Percentiles rank a stretch among this genome's conserved stretches.
Evolutionary conservation across 768 basidiomycete genomes (phyloP).

Genomic region (Mycena vitilis): DNA sequence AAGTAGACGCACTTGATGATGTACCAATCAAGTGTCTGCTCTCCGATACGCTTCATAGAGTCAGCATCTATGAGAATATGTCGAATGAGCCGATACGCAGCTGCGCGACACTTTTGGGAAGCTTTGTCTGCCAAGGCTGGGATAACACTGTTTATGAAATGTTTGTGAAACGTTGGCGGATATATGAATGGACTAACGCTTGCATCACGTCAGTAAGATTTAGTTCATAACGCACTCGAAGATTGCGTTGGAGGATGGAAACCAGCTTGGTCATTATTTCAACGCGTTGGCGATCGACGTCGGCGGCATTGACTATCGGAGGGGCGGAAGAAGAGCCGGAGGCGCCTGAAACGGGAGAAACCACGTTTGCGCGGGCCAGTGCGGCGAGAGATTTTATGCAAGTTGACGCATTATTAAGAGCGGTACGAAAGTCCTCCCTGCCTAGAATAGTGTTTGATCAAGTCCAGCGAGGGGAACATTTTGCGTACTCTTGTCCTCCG

Average conservation of each 20-base stretch:
- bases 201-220: slow-evolving; percentile 76
- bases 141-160: slow-evolving; percentile 67
- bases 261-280: slow-evolving; percentile 76
- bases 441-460: slow-evolving; percentile 34
- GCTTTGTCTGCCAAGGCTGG: slow-evolving; percentile 82
- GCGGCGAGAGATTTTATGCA: slow-evolving; percentile 68
- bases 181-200: slow-evolving; percentile 62
- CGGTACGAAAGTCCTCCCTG: slow-evolving; percentile 79
- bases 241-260: slow-evolving; percentile 71
- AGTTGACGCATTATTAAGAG: slow-evolving; percentile 71
- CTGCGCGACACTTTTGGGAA: slow-evolving; percentile 79
- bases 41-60: slow-evolving; percentile 73
- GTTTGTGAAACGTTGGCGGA: slow-evolving; percentile 16
- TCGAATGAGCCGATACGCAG: slow-evolving; percentile 86
- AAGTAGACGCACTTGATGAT: slow-evolving; percentile 79
- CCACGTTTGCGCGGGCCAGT: slow-evolving; percentile 53
- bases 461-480: neutral
- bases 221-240: slow-evolving; percentile 83
- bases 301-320: slow-evolving; percentile 50
- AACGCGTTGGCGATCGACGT: slow-evolving; percentile 66
- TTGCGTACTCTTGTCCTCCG: slow-evolving; percentile 38
- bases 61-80: slow-evolving; percentile 79
- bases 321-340: slow-evolving; percentile 51
- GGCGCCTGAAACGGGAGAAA: slow-evolving; percentile 44
- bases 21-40: slow-evolving; percentile 86